A percentile compares a stretch with the other conserved stretches of the same genome.
Conservation (phyloP, 108 stramenopile genomes). For the Conticribra weissflogii region DNA sequence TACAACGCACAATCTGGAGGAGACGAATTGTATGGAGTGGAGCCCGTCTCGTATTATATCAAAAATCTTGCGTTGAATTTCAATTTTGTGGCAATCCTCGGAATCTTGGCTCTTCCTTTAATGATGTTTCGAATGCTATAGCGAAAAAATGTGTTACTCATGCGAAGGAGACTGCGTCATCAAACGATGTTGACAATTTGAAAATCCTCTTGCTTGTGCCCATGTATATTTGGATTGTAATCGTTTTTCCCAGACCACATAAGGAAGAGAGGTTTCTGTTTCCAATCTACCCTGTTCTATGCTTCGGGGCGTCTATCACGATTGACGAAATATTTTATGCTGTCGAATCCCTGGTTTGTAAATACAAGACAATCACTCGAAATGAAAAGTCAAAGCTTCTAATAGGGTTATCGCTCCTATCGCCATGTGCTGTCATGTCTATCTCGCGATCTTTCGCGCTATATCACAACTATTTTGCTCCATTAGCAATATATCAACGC, state of each 20-base stretch:
- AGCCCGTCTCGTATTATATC: conserved; percentile 91
- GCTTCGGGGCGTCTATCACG: conserved; percentile 54
- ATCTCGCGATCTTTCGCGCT: conserved; percentile 67
- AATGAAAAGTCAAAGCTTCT: background rate
- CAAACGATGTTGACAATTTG: background rate
- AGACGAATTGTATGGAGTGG: conserved; percentile 96
- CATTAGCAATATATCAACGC: conserved; percentile 65
- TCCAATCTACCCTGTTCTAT: conserved; percentile 85
- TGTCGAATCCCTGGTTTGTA: background rate
- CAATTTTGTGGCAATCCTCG: conserved; percentile 69
- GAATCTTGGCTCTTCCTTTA: conserved; percentile 43
- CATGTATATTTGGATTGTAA: conserved; percentile 79
- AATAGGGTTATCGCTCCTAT: conserved; percentile 26
- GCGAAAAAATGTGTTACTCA: background rate
- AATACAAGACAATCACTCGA: background rate
- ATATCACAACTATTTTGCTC: conserved; percentile 77
- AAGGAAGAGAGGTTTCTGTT: conserved; percentile 98
- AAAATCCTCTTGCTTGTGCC: conserved; percentile 54
- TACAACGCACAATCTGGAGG: conserved; percentile 87
- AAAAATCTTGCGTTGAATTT: conserved; percentile 95
- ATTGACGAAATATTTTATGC: conserved; percentile 17
- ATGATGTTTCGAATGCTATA: conserved; percentile 10
- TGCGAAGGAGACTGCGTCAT: background rate
- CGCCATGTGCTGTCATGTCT: conserved; percentile 53
- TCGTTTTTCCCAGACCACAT: conserved; percentile 91